phyloP scores from a whole-genome alignment of 495 filamentous ascomycete species.

The Penicillium mononematosum region DNA sequence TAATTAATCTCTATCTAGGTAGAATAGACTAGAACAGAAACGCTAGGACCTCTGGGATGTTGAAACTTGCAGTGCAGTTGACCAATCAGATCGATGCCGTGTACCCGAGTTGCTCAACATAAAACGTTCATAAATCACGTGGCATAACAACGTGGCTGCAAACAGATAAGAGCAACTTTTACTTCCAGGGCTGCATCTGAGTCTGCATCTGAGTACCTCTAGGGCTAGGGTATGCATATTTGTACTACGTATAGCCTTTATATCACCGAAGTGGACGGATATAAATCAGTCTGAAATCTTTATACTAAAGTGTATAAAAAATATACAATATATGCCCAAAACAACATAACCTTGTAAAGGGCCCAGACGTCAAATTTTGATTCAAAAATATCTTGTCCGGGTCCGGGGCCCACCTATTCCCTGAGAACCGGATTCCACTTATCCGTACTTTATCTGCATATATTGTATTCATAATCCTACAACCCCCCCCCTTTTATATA shows the following conservation, averaged over 20 bases:
- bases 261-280: neutral
- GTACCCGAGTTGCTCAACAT: slow-evolving; percentile 8
- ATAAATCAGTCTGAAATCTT: neutral
- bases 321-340: neutral
- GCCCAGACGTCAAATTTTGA: neutral
- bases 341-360: neutral
- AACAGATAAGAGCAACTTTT: neutral
- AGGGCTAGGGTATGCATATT: neutral
- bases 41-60: neutral
- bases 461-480: neutral
- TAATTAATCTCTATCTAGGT: no score
- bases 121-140: slow-evolving; percentile 7
- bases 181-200: neutral
- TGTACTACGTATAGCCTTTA: neutral
- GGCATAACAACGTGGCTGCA: slow-evolving; percentile 6
- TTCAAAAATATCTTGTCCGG: neutral
- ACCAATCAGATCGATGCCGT: slow-evolving; percentile 7
- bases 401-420: neutral
- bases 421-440: neutral
- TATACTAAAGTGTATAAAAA: neutral
- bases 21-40: neutral
- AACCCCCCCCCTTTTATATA: neutral
- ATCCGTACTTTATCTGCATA: neutral
- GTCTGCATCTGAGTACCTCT: neutral
- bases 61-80: neutral